Base-by-base conservation (phyloP, 345 rosid genomes). In the Physaria fendleri region DNA sequence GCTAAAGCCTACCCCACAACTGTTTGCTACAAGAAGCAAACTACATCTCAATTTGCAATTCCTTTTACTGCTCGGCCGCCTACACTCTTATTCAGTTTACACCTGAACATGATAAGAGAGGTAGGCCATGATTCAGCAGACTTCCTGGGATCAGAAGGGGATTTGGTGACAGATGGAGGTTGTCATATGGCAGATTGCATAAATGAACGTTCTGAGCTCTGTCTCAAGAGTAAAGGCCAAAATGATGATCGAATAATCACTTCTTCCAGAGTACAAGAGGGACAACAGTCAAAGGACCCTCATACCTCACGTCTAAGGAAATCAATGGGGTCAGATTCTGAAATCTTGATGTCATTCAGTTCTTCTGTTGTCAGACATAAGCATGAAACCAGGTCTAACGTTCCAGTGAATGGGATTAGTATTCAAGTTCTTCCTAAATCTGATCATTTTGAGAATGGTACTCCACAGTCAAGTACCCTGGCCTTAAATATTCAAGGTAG, bases 361-460 rank as follows among this genome's bases (percentile, higher is more conserved):
- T 56, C 78, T 56, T 54, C 69, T 17, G 64, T 57, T 74, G 79
- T 66, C 11, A 44, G 55, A 40, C 61, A 75, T 44, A 77, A 72
- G 60, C 68, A 66, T 46, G 57, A 45, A 66, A 43, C 55, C 49
- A 76, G 59, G 10, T 66, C 83, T 45, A 71, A 17, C 21, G 17
- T 77, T 57, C 51, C 58, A 40, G 21, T 35, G 59, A 74, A 81
- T 68, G 81, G 60, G 57, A 69, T 77, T 35, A 75, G 73, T 18
- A 78, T 83, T 61, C 84, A 87, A 66, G 72, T 87, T 78, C 89
- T 87, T 78, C 89, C 95, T 32, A 20, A 76, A 18, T 59, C 56
- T 57, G 64, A 75, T 57, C 80, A 62, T 43, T 48, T 40, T 60
- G 87, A 71, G 23, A 71, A 63, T 42, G 51, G 66, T 44, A 59